Percentiles rank a stretch among this genome's conserved stretches.
phyloP scores from a whole-genome alignment of 2,329 filamentous ascomycete species.

The Davidsoniella eucalypti region DNA sequence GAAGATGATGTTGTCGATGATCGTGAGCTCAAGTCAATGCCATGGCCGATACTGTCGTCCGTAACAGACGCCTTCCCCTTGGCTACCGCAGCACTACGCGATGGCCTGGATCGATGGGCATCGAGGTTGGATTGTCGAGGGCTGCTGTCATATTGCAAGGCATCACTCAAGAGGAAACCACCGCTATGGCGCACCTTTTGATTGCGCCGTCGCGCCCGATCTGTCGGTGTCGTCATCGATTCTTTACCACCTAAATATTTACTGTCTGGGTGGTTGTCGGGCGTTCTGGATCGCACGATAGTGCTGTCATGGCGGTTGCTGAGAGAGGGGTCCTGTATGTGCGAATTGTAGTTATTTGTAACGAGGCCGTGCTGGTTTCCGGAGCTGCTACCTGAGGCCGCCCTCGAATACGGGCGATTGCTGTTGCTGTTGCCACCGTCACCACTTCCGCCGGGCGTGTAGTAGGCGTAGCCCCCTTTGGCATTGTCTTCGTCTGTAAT shows the following conservation, averaged over 20 bases:
- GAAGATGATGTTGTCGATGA: too few species aligned
- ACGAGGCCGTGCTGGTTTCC: neutral
- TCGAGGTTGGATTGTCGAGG: constrained; percentile 15
- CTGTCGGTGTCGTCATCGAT: neutral
- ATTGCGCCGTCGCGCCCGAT: constrained; percentile 15
- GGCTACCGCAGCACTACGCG: constrained; percentile 1
- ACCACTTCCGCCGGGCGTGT: too few species aligned
- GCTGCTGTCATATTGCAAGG: constrained; percentile 19
- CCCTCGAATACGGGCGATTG: neutral
- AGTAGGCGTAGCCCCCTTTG: too few species aligned
- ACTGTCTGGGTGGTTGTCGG: neutral
- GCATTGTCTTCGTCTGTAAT: too few species aligned
- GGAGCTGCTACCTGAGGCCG: neutral
- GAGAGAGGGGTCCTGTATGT: constrained; percentile 2
- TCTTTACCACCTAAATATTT: neutral
- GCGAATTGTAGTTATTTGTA: neutral
- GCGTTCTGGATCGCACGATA: neutral
- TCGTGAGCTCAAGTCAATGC: neutral
- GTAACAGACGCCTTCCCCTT: constrained; percentile 5
- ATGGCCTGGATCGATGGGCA: neutral
- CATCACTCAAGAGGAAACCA: constrained; percentile 34
- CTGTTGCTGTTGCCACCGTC: neutral
- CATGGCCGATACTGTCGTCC: neutral
- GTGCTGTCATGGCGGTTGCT: neutral
- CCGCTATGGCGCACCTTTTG: constrained; percentile 30